phyloP scores from a whole-genome alignment of 805 yeast genomes.

The Tetrapisispora phaffii region DNA sequence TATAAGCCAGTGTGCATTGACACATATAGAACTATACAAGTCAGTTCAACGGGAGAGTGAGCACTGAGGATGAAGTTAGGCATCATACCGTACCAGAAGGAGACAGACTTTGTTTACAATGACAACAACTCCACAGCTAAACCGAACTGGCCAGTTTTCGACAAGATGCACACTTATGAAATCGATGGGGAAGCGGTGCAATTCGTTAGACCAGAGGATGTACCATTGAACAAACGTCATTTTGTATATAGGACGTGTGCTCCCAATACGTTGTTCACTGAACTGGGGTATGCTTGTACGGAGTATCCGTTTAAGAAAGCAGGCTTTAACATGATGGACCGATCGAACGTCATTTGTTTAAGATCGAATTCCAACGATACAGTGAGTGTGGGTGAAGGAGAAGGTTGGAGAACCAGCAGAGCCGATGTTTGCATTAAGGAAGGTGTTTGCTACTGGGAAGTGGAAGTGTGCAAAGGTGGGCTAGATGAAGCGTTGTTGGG shows the following conservation, averaged over 20 bases:
- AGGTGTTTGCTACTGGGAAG: constrained; percentile 77
- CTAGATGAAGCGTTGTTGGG: constrained; percentile 9
- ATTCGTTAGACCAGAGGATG: constrained; percentile 46
- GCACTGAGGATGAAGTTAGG: constrained; percentile 18
- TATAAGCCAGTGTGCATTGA: too few species aligned
- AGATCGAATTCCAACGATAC: constrained; percentile 26
- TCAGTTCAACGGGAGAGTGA: neutral
- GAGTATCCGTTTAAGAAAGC: constrained; percentile 53
- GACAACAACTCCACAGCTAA: constrained; percentile 4
- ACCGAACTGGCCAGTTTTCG: constrained; percentile 19
- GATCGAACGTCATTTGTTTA: constrained; percentile 48
- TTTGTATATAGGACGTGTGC: constrained; percentile 73
- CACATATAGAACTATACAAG: neutral
- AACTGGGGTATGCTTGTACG: constrained; percentile 56
- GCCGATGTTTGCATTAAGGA: constrained; percentile 67
- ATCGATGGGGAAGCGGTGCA: constrained; percentile 3
- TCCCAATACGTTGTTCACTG: constrained; percentile 51
- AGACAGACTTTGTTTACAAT: constrained; percentile 16
- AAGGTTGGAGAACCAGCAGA: constrained; percentile 76
- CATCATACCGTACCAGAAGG: constrained; percentile 23
- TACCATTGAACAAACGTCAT: constrained; percentile 70
- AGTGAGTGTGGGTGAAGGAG: constrained; percentile 43
- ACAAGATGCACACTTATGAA: constrained; percentile 10
- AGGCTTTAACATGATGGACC: constrained; percentile 37
- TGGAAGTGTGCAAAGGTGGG: constrained; percentile 39